Evolutionary conservation across 2,329 filamentous ascomycete species (phyloP), one percentile per base, ranked within the genome.

Genomic region (Triangularia setosa): DNA sequence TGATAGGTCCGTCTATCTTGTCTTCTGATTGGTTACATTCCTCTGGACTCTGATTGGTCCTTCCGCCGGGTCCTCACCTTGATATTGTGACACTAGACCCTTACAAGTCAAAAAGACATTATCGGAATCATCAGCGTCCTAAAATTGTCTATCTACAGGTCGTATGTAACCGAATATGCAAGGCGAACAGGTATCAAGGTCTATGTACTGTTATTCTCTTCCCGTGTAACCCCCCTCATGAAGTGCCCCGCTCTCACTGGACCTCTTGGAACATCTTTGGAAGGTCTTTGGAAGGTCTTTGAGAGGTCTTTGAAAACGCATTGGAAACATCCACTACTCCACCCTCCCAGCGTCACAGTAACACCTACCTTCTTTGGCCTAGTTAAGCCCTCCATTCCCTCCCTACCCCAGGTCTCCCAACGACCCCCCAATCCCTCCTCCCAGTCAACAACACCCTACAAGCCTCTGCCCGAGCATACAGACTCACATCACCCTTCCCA

Each of bases 401-500:
- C 14, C 2, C 40, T 5, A 60, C 40, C n/a, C 58, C 40, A 21
- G 58, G 35, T 12, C 14, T 55, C 11, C 52, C 52, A 16, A 23
- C 48, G 53, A 73, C 72, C 21, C 71, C 71, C 64, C 73, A 73
- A 8, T 72, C 72, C 64, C 69, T 70, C 66, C 73, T 63, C 52
- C 71, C 70, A 24, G 74, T 75, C 24, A 75, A 62, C 64, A 75
- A 63, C 14, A 71, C 73, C 23, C 73, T 68, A 65, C 73, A 74
- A 4, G 73, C 74, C 68, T 75, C 73, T 25, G 75, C 67, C 4
- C 73, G 58, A n/a, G 73, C 74, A 64, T 75, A 75, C 16, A 73
- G 65, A 9, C 70, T 65, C 2, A 74, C 69, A 54, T 75, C 72
- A 27, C 53, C 67, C 44, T 63, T 66, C 6, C 72, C 68, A 48